Evolutionary conservation across 2,329 filamentous ascomycete species (phyloP).

Genomic region (Penicillium sp.): DNA sequence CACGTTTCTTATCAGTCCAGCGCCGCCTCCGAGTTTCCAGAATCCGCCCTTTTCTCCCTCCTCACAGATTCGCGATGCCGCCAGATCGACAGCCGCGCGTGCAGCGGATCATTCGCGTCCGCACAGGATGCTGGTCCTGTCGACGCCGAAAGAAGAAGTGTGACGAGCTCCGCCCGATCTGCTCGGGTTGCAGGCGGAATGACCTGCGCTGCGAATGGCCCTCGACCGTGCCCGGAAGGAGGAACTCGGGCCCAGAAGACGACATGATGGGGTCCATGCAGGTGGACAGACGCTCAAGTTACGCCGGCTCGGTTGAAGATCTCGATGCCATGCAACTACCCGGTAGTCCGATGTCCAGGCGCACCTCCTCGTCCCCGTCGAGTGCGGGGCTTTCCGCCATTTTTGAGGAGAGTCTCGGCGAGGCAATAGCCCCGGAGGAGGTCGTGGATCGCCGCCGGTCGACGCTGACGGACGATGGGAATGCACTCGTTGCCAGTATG

Average conservation of each 20-base stretch:
- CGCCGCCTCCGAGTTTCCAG: conserved; percentile 4
- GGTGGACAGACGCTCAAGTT: conserved; percentile 7
- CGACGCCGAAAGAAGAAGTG: conserved; percentile 38
- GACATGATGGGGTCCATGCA: not conserved
- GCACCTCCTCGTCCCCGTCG: conserved; percentile 20
- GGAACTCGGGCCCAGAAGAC: conserved; percentile 7
- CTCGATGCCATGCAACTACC: conserved; percentile 5
- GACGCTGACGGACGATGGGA: not conserved
- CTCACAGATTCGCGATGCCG: conserved; percentile 20
- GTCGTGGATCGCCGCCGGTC: not conserved
- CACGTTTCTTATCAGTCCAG: conserved; percentile 8
- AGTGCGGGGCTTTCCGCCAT: conserved; percentile 12
- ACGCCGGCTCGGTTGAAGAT: conserved; percentile 10
- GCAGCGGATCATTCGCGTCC: conserved; percentile 33
- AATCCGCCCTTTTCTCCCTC: not conserved
- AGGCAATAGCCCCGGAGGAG: conserved; percentile 1
- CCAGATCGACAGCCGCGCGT: conserved; percentile 26
- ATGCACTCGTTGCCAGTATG: conserved; percentile 3
- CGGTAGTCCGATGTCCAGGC: conserved; percentile 12
- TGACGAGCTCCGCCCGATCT: conserved; percentile 36
- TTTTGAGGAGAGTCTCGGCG: conserved; percentile 2
- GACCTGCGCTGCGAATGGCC: conserved; percentile 33
- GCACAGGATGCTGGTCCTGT: conserved; percentile 37
- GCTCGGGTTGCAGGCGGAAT: conserved; percentile 34
- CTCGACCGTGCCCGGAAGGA: conserved; percentile 17